Evolutionary conservation across 441 rosid genomes (phyloP), one percentile per base, ranked within the genome.

Genomic region (Biscutella laevigata): DNA sequence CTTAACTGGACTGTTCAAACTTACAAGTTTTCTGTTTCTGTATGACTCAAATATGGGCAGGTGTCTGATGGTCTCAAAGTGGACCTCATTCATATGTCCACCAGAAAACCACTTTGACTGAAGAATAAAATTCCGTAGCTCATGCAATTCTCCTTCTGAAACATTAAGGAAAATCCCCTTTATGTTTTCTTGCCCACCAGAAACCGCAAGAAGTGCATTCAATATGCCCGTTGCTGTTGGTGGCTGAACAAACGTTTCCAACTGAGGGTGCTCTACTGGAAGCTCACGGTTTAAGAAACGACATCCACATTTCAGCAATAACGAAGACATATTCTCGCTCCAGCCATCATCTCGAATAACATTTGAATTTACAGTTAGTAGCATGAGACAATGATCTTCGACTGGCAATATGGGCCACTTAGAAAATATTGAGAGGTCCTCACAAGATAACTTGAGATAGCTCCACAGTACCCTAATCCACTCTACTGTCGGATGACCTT

Each of bases 321-420:
- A 73, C 59, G 92, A 79, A 38, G 81, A 81, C 95, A 92, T 86
- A 69, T 92, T 92, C 71, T 92, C 99, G 60, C 95, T 92, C 99
- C 95, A 92, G 11, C 95, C 95, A 67, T 82, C 87, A 74, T 79
- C 83, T 67, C 60, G 78, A 49, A 92, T 73, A 62, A 92, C 90
- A 63, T 74, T 71, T 41, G 99, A 86, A 70, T 78, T 84, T 70
- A 83, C 77, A 71, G 73, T 73, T 54, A 92, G 77, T 70, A 62
- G 84, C 80, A 82, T 67, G 53, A 92, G 94, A 72, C 48, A 73
- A 71, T 25, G 63, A 57, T 80, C 86, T 56, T 80, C 94, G 63
- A 84, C 88, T 57, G 99, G 99, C 70, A 92, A 69, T 78, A 92
- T 82, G 53, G 99, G 99, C 99, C 99, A 92, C 75, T 77, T 92